Percentiles rank a stretch among this genome's conserved stretches.
These are phyloP conservation scores for Brettanomyces bruxellensis DNA, from an alignment of 805 yeast species.

Conservation along the genomic window DNA sequence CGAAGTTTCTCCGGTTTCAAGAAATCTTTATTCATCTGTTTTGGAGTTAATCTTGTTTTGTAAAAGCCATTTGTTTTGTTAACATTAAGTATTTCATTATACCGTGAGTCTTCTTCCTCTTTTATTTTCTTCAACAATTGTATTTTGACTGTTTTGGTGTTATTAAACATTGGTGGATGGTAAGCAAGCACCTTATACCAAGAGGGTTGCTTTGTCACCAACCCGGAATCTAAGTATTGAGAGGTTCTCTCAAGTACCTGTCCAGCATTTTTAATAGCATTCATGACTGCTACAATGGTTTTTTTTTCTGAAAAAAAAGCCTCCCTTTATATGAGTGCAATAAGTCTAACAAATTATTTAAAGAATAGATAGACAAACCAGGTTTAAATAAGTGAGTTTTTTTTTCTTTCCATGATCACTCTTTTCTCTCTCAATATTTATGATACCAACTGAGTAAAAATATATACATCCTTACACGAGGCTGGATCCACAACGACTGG, in stretches of 20 bases:
- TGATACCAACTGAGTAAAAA: too few relatives aligned
- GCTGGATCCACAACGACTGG: too few relatives aligned
- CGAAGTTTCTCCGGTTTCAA: constrained; percentile 44
- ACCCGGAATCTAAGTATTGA: constrained; percentile 60
- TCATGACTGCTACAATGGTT: constrained; percentile 31
- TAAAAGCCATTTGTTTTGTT: constrained; percentile 18
- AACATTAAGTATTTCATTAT: constrained; percentile 7
- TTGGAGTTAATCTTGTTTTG: constrained; percentile 38
- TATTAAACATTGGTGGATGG: constrained; percentile 68
- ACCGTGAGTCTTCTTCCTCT: constrained; percentile 12
- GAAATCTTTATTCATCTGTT: constrained; percentile 31
- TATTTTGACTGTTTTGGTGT: constrained; percentile 36
- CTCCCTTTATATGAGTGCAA: too few relatives aligned
- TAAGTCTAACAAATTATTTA: too few relatives aligned
- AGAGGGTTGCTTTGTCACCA: constrained; percentile 65
- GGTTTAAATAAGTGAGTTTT: too few relatives aligned
- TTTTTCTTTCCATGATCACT: too few relatives aligned
- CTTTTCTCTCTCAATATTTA: too few relatives aligned
- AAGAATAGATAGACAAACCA: too few relatives aligned
- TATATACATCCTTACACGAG: too few relatives aligned
- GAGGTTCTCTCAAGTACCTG: constrained; percentile 76
- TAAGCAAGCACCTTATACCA: constrained; percentile 85
- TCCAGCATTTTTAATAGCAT: constrained; percentile 67
- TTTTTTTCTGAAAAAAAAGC: too few relatives aligned
- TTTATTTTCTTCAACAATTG: constrained; percentile 17